phyloP scores from a whole-genome alignment of 306 rosid genomes.

The Datisca glomerata region DNA sequence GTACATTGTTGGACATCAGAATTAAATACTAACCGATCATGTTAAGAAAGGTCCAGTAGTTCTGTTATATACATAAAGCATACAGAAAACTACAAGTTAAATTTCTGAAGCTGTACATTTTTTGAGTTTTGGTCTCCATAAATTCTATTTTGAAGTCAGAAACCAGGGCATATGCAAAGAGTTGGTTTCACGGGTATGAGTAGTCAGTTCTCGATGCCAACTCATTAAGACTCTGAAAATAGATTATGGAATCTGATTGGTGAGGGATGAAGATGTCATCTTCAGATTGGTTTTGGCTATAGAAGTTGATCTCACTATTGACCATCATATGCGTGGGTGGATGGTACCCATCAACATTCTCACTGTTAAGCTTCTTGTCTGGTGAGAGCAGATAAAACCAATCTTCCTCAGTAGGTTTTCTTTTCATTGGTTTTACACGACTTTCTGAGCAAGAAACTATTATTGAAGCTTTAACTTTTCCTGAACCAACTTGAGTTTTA shows the following conservation, averaged over 20 bases:
- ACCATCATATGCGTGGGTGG: conserved; percentile 14
- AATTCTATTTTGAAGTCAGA: too few species aligned
- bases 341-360: conserved; percentile 13
- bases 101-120: too few species aligned
- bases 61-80: too few species aligned
- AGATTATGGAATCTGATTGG: conserved; percentile 16
- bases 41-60: too few species aligned
- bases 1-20: too few species aligned
- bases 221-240: conserved; percentile 27
- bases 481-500: conserved; percentile 21
- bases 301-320: conserved; percentile 10
- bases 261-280: conserved; percentile 18
- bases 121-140: too few species aligned
- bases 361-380: conserved; percentile 16
- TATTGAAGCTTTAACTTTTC: conserved; percentile 20
- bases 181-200: not conserved
- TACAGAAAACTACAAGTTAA: too few species aligned
- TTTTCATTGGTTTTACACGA: conserved; percentile 17
- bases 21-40: too few species aligned
- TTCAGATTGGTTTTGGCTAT: conserved; percentile 21
- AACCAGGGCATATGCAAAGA: too few species aligned
- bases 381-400: conserved; percentile 21
- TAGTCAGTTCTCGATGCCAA: not conserved
- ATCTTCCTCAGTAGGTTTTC: conserved; percentile 27
- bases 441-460: too few species aligned